These are phyloP conservation scores for Cystoderma amianthinum DNA, from an alignment of 768 basidiomycete species.

Conservation along the genomic window DNA sequence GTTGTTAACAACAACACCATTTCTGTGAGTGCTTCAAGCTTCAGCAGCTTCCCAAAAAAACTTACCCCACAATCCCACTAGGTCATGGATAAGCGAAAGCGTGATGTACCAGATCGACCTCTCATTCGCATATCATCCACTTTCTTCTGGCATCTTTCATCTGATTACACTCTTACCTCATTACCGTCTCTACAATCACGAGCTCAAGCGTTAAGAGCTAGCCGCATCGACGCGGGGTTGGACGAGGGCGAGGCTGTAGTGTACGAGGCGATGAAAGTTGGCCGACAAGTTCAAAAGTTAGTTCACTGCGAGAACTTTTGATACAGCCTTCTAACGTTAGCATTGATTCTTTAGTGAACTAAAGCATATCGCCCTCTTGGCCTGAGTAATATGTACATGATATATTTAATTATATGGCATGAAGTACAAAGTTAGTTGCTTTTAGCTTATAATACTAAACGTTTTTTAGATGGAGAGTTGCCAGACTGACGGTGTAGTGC, in stretches of 20 bases:
- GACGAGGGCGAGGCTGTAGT: too few relatives aligned
- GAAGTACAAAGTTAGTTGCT: too few relatives aligned
- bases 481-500: constrained; percentile 25
- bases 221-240: constrained; percentile 28
- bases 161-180: constrained; percentile 72
- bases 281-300: constrained; percentile 81
- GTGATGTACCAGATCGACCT: constrained; percentile 65
- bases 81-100: constrained; percentile 58
- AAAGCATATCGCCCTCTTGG: constrained; percentile 76
- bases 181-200: constrained; percentile 46
- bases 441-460: too few relatives aligned
- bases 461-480: constrained; percentile 4
- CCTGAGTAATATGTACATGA: constrained; percentile 25
- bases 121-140: constrained; percentile 94
- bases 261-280: constrained; percentile 83
- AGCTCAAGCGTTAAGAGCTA: constrained; percentile 36
- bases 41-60: background rate
- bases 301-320: constrained; percentile 12
- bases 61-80: too few relatives aligned
- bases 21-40: constrained; percentile 33
- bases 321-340: constrained; percentile 1
- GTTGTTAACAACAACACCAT: constrained; percentile 81
- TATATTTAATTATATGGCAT: background rate
- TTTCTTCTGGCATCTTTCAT: constrained; percentile 92
- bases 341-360: constrained; percentile 50